A percentile compares a stretch with the other conserved stretches of the same genome.
Conservation (phyloP, 257 asterid genomes). For the Solanum tarijense region DNA sequence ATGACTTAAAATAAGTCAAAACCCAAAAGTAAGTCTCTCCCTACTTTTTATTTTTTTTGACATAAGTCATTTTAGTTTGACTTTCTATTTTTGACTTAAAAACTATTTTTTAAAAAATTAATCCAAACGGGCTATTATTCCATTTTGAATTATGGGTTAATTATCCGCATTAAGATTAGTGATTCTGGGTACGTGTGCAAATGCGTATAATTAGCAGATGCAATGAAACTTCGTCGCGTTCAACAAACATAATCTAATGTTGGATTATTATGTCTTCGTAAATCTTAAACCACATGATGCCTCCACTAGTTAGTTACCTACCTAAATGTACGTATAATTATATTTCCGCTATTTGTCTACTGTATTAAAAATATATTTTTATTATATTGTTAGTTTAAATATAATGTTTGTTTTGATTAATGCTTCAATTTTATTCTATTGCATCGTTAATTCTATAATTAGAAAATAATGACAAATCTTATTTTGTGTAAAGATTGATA, state of each 20-base stretch:
- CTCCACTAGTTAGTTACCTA: not conserved
- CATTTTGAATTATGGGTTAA: not conserved
- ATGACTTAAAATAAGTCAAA: no score
- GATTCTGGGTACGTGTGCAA: not conserved
- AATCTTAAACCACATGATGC: not conserved
- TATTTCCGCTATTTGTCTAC: accelerated
- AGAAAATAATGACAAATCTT: not conserved
- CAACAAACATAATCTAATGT: no score
- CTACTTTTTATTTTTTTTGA: no score
- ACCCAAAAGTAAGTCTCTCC: no score
- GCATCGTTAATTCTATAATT: not conserved
- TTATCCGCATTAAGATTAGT: not conserved
- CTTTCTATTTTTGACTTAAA: no score
- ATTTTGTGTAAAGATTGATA: no score
- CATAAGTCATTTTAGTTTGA: no score
- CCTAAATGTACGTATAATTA: not conserved
- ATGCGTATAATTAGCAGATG: not conserved
- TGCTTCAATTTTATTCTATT: not conserved
- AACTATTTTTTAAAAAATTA: no score
- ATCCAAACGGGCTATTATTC: not conserved
- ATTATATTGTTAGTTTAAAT: no score
- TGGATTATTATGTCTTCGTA: not conserved
- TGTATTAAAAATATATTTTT: no score
- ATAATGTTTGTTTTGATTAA: not conserved
- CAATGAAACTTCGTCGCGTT: not conserved